phyloP scores from a whole-genome alignment of 768 basidiomycete species.

The Termitomyces sp. region DNA sequence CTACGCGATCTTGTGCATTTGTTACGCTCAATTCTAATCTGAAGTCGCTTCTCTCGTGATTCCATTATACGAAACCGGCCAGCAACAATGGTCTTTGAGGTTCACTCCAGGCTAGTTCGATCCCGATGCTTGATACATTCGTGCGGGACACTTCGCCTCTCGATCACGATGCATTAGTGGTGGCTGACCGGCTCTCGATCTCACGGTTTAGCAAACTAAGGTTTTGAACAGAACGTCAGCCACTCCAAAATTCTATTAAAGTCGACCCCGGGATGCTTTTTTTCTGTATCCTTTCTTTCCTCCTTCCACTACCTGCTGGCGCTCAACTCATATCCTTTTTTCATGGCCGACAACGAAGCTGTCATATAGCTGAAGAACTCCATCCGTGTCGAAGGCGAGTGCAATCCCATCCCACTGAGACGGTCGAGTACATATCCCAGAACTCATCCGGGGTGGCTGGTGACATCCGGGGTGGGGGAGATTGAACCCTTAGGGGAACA shows the following conservation, averaged over 20 bases:
- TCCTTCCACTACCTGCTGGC: neutral
- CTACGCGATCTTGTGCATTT: neutral
- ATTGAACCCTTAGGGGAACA: slow-evolving; percentile 2
- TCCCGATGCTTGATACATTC: neutral
- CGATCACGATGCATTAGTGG: neutral
- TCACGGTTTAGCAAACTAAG: too few species aligned
- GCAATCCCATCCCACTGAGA: neutral
- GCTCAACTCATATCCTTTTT: neutral
- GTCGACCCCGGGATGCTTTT: neutral
- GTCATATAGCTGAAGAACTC: slow-evolving; percentile 4
- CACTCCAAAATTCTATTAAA: slow-evolving; percentile 2
- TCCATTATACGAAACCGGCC: neutral
- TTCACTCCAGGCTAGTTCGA: neutral
- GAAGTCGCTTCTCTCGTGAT: neutral
- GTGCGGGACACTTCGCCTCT: neutral
- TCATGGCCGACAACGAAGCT: neutral
- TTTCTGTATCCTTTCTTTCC: neutral
- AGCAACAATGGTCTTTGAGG: neutral
- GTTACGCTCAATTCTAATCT: neutral
- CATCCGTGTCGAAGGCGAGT: neutral
- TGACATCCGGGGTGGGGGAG: slow-evolving; percentile 8
- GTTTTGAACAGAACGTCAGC: slow-evolving; percentile 1
- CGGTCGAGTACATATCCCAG: slow-evolving; percentile 4
- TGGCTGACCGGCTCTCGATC: neutral
- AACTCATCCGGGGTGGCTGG: slow-evolving; percentile 8